Base-by-base conservation (phyloP, 2,329 filamentous ascomycete species). In the Fusarium sp. region DNA sequence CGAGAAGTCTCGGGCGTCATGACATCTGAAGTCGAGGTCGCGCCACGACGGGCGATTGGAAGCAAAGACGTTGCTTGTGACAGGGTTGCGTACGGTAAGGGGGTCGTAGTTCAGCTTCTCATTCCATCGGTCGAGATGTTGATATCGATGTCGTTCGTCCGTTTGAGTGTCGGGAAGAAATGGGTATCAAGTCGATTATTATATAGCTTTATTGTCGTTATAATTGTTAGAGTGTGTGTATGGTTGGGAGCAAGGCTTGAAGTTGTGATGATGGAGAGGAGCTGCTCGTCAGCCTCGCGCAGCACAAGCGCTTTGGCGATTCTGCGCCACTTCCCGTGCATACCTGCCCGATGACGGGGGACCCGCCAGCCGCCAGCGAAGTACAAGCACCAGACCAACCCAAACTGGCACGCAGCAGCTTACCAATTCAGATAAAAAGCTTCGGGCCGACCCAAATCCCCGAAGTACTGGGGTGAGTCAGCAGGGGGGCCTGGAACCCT, bases 1-100 rank as follows among this genome's bases (percentile, higher is more conserved):
- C 68, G 76, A 64, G 52, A 43, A 57, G 64, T 59, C 65, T 78
- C 71, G 68, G 77, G 70, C 70, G 74, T 77, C 76, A 78, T 79
- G 72, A 70, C 75, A 79, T 79, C 73, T 61, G 73, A 71, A 33
- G 39, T 60, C 52, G 11, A 39, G 52, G 57, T 68, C 58, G 73
- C 73, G 70, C 73, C 69, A 43, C 61, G 54, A 61, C 18, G 60
- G 73, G 50, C 64, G 45, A 56, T 11, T 31, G 13, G 56, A 29
- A 39, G 41, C 16, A 48, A 14, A 41, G 29, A 22, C 16, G 37
- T 20, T 48, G n/a, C 29, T 22, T 64, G 29, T 50, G 58, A 62
- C 41, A 29, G 33, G 57, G 56, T 31, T 54, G 37, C 20, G 29
- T 54, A 31, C 20, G 29, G 39, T 29, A 71, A 66, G 52, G 50